phyloP scores from a whole-genome alignment of 2,329 filamentous ascomycete species.

The Aspergillus nomiae region DNA sequence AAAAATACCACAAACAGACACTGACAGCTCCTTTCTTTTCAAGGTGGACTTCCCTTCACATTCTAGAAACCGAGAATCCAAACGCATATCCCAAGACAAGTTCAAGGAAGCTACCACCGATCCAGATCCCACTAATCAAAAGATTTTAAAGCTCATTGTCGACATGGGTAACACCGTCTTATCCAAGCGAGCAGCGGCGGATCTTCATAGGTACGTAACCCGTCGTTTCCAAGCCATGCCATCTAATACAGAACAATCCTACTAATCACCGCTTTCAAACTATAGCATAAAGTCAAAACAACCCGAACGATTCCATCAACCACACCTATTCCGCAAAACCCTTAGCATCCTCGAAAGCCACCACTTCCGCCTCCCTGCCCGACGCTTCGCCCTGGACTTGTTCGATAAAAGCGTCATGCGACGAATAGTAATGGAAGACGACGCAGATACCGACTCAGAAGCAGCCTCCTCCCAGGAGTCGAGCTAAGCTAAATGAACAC shows the following conservation, averaged over 20 bases:
- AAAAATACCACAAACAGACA: not conserved
- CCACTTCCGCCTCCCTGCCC: conserved; percentile 82
- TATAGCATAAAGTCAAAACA: conserved; percentile 74
- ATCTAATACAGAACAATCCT: not conserved
- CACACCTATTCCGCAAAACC: conserved; percentile 79
- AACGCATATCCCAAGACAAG: conserved; percentile 43
- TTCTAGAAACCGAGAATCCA: conserved; percentile 45
- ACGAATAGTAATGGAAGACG: conserved; percentile 78
- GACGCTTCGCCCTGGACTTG: conserved; percentile 87
- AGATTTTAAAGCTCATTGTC: conserved; percentile 80
- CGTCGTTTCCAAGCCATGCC: not conserved
- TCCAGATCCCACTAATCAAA: conserved; percentile 64
- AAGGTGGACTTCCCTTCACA: conserved; percentile 41
- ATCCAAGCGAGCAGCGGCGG: conserved; percentile 80
- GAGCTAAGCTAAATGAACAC: conserved; percentile 18
- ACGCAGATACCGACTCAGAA: conserved; percentile 46
- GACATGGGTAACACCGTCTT: conserved; percentile 93
- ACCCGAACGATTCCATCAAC: conserved; percentile 72
- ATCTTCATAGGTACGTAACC: conserved; percentile 63
- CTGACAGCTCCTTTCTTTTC: conserved; percentile 5
- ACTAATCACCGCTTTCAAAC: conserved; percentile 13
- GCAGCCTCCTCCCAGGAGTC: conserved; percentile 30
- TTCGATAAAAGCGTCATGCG: conserved; percentile 90
- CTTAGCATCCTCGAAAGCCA: conserved; percentile 84
- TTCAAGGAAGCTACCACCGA: conserved; percentile 63